Percentiles rank a stretch among this genome's conserved stretches.
Conservation (phyloP, 192 early-diverging fungal species). For the Chytriomyces sp. region DNA sequence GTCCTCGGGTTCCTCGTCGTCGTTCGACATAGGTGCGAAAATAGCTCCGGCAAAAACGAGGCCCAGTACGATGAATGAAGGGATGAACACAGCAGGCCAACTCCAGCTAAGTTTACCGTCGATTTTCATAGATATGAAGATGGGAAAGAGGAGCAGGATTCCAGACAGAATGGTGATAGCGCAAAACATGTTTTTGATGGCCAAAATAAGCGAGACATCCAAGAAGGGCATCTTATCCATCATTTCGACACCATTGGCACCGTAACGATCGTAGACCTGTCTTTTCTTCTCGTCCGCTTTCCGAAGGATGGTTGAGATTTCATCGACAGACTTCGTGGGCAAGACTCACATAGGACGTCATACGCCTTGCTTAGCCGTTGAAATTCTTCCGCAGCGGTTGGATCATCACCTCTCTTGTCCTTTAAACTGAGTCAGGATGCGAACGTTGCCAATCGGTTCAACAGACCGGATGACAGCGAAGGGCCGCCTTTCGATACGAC, state of each 20-base stretch:
- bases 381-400: conserved; percentile 67
- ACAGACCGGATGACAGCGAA: not conserved
- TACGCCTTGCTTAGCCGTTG: conserved; percentile 86
- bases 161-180: conserved; percentile 41
- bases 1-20: conserved; percentile 51
- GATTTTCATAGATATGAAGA: conserved; percentile 74
- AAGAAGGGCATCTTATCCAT: conserved; percentile 49
- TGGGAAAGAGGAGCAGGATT: conserved; percentile 80
- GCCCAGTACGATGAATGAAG: conserved; percentile 72
- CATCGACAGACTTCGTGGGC: no score
- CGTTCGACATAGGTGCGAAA: conserved; percentile 18
- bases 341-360: conserved; percentile 61
- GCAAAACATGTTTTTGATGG: conserved; percentile 45
- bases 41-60: conserved; percentile 51
- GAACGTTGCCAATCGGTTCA: conserved; percentile 22
- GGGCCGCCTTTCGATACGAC: conserved; percentile 30
- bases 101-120: conserved; percentile 73
- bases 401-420: conserved; percentile 63
- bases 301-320: conserved; percentile 30
- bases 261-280: conserved; percentile 87
- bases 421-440: conserved; percentile 64
- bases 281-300: conserved; percentile 70
- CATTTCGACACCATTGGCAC: conserved; percentile 52
- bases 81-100: conserved; percentile 76
- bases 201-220: conserved; percentile 48